A percentile compares a stretch with the other conserved stretches of the same genome.
These are phyloP conservation scores for Backusella australiensis DNA, from an alignment of 192 early-diverging fungal species.

Conservation along the genomic window DNA sequence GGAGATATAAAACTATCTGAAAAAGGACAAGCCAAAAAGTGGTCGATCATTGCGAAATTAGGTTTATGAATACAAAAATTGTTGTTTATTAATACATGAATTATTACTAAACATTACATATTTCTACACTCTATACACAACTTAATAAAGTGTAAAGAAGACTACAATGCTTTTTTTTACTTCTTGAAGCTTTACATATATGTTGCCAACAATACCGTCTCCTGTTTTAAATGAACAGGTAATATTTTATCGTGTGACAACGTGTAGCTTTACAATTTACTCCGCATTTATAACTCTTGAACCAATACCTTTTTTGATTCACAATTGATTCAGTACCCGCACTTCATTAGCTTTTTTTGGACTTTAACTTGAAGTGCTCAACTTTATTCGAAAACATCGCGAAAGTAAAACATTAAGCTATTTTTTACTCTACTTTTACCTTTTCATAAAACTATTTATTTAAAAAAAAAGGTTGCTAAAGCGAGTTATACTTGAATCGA, in stretches of 20 bases:
- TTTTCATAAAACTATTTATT: neutral
- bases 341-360: neutral
- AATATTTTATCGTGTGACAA: neutral
- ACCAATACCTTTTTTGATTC: conserved; percentile 3
- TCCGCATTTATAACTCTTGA: neutral
- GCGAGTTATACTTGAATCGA: neutral
- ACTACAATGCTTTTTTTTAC: too few relatives aligned
- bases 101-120: too few relatives aligned
- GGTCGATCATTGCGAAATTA: too few relatives aligned
- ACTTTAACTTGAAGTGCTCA: neutral
- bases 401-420: neutral
- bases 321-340: neutral
- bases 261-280: neutral
- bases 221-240: neutral
- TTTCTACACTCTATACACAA: too few relatives aligned
- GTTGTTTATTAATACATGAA: too few relatives aligned
- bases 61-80: too few relatives aligned
- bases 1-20: too few relatives aligned
- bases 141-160: too few relatives aligned
- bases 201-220: neutral
- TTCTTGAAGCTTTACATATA: too few relatives aligned
- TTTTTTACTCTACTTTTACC: neutral
- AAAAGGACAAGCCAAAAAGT: too few relatives aligned
- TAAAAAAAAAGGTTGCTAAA: neutral
- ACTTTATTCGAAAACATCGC: neutral